Base-by-base conservation (phyloP, 1,284 basidiomycete species). In the Mrakiaceae sp. region DNA sequence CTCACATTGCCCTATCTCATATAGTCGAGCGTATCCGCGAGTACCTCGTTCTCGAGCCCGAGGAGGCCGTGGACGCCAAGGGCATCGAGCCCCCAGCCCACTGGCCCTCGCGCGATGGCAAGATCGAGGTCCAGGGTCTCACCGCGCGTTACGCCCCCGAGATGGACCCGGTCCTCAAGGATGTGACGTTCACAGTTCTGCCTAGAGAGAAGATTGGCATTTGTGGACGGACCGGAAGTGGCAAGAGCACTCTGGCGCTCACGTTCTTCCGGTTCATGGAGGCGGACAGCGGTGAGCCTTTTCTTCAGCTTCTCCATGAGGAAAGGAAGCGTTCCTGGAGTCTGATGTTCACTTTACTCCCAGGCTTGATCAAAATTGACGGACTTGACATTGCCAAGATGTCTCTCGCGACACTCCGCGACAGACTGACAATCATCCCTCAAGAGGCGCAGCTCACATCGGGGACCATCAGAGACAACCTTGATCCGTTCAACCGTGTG, bases 81-180 rank as follows among this genome's bases (percentile, higher is more conserved):
- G 75, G 77, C 2, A 68, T 74, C n/a, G 75, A 78, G 49, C 80
- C 80, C 10, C 80, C 80, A 0, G 76, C 78, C 0, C 71, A 74
- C 62, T 82, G 81, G 81, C 81, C 81, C 0, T 70, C 74, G 0
- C 69, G 71, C 6, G 72, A 77, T 16, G 77, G 79, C 7, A 69
- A 72, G 1, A 76, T 90, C 43, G 74, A 77, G 3, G 84, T 88
- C 0, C 82, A 87, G 67, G 79, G 72, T 39, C 71, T 78, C 1
- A 72, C 70, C 4, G 77, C 77, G 27, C 71, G 72, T 63, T 79
- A 78, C 67, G 60, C 64, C 75, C 81, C 42, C 70, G 75, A 39
- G 79, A 81, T 12, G 74, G 78, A 79, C 2, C 76, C 79, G 1
- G 80, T 81, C 0, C 73, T 82, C 10, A 74, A 77, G 59, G 72